These are phyloP conservation scores for Parmelia sp. DNA, from an alignment of 495 filamentous ascomycete genomes.

Conservation along the genomic window DNA sequence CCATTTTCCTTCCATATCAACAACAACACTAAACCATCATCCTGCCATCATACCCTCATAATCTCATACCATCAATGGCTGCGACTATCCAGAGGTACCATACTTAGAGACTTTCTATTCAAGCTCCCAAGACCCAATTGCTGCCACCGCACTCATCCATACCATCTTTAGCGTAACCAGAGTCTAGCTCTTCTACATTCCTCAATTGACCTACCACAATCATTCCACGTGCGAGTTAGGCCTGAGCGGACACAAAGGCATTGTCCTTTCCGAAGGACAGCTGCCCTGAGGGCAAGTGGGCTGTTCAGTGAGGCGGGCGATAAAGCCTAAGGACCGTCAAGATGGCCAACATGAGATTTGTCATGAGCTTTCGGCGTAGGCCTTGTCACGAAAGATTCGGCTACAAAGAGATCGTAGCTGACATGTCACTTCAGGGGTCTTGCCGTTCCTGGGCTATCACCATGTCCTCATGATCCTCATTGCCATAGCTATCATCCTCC, in stretches of 20 bases:
- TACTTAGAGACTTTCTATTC: too few relatives aligned
- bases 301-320: neutral
- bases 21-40: neutral
- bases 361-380: constrained; percentile 27
- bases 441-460: constrained; percentile 96
- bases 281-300: constrained; percentile 10
- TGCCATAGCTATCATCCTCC: constrained; percentile 84
- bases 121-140: neutral
- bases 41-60: too few relatives aligned
- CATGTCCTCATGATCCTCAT: constrained; percentile 98
- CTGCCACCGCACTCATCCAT: neutral
- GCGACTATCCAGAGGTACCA: too few relatives aligned
- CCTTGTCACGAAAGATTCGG: neutral
- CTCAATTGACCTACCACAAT: neutral
- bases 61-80: too few relatives aligned
- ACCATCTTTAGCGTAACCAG: neutral
- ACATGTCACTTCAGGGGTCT: constrained; percentile 52
- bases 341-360: constrained; percentile 34
- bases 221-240: constrained; percentile 5
- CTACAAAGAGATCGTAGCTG: neutral
- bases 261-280: constrained; percentile 28
- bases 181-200: constrained; percentile 1
- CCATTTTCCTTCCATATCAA: neutral
- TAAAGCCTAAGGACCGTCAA: constrained; percentile 14
- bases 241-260: constrained; percentile 19